Evolutionary conservation across 371 early-diverging fungal genomes (phyloP), one percentile per base, ranked within the genome.

Genomic region (Actinomortierella ambigua): DNA sequence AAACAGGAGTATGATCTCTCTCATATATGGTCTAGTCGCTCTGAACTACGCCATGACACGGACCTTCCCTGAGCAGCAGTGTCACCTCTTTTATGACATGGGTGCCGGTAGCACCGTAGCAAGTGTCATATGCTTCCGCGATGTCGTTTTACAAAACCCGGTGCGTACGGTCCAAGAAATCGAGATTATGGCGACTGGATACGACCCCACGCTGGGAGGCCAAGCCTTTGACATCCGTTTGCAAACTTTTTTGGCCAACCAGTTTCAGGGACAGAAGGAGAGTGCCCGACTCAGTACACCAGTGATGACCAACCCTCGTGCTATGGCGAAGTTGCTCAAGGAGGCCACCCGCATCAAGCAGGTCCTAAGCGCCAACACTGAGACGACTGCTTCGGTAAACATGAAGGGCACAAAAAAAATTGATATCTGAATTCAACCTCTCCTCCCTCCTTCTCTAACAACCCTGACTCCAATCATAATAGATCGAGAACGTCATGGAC

Each of bases 291-390:
- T 63, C 22, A 80, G 65, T 55, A 46, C 46, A 2, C 69, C 75
- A 13, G 62, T 82, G 8, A 61, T 78, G 14, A 75, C 77, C 28
- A 65, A 69, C 7, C 81, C 86, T 29, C 86, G 93, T 39, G 95
- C 97, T 13, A 93, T 95, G 93, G 85, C 90, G 11, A 88, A 90
- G 61, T 82, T 97, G 40, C 76, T 95, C 55, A 93, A 92, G 77
- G 98, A 98, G 69, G 96, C 98, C 7, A 92, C 85, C 76, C 86
- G 95, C 42, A 93, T 97, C 58, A 98, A 98, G 82, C 92, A 93
- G 58, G 94, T 98, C 65, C 81, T 98, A 53, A 95, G 94, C 64
- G 98, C 95, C 44, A 98, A 98, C 77, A 84, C 82, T 7, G 95
- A 97, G 50, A 90, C 92, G 0, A 77, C 77, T 28, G 91, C 95